Conservation (phyloP, 441 rosid genomes). For the Corymbia calophylla region DNA sequence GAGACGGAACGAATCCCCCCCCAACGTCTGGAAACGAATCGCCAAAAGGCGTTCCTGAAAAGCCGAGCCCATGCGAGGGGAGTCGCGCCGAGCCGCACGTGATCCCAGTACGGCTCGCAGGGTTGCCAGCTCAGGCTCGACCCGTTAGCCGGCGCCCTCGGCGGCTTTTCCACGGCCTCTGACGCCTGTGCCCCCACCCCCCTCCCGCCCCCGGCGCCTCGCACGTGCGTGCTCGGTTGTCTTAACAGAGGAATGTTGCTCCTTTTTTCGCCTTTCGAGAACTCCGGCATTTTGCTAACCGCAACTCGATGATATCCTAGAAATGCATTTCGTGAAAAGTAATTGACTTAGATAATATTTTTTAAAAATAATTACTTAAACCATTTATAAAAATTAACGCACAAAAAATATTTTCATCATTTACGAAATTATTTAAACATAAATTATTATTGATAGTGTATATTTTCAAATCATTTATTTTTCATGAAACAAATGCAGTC, state of each 20-base stretch:
- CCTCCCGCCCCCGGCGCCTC: background rate
- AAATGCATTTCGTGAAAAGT: background rate
- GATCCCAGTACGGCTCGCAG: background rate
- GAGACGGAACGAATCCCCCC: background rate
- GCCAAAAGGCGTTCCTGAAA: background rate
- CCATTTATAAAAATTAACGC: too few relatives aligned
- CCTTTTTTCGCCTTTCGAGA: background rate
- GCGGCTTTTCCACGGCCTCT: background rate
- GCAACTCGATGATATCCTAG: background rate
- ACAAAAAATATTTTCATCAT: too few relatives aligned
- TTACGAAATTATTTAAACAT: background rate
- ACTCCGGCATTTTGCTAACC: background rate
- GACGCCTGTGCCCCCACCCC: background rate
- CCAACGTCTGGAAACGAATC: background rate
- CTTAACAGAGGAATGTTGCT: background rate
- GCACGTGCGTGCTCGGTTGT: background rate
- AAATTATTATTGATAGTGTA: too few relatives aligned
- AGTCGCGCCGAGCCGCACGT: background rate
- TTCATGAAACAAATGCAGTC: too few relatives aligned
- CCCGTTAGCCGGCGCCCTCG: background rate
- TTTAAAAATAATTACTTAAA: too few relatives aligned
- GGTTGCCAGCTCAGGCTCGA: background rate
- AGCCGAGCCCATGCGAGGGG: background rate
- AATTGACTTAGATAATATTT: fast-evolving
- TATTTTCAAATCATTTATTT: too few relatives aligned